Base-by-base conservation (phyloP, 306 rosid genomes). In the Rosa persica region DNA sequence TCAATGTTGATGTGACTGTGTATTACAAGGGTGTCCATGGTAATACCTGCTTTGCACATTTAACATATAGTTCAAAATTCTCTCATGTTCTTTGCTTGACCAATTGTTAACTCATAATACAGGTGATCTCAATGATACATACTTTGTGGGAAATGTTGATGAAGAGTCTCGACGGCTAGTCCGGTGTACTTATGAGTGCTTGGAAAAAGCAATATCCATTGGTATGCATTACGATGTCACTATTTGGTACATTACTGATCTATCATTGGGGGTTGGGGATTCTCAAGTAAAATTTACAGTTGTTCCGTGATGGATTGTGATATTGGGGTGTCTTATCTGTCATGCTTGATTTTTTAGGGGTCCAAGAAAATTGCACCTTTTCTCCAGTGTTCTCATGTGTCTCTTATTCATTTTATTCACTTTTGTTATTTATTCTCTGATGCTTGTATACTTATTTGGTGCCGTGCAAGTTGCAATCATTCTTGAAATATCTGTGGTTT, bases 41-140 rank as follows among this genome's bases (percentile, higher is more conserved):
- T 93, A 79, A 66, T 86, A 76, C 65, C 36, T 40, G 20, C 73
- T 69, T 22, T 62, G 19, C 78, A n/a, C 30, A 38, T 69, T 75
- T 22, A 30, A 19, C 51, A 62, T 62, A n/a, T 27, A 47, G 23
- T 72, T 27, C 34, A 49, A 61, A 47, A 25, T 57, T 72, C 39
- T 34, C 42, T 58, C 73, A 51, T 64, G 39, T 23, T 71, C 46
- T 16, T 30, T 49, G 11, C 38, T 27, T 73, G 74, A 75, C 47
- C 70, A 23, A 34, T 55, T 13, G 73, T 52, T 49, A 79, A 72
- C 72, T 85, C 72, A 54, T 78, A 67, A 49, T 82, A 70, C 88
- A 95, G 99, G 87, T 84, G 99, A 95, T 91, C 96, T 95, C 62
- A 95, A 95, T 76, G 99, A 93, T 64, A 95, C 99, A 48, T 93